Evolutionary conservation across 2,329 filamentous ascomycete species (phyloP), one percentile per base, ranked within the genome.

Genomic region (Fusarium sp.): DNA sequence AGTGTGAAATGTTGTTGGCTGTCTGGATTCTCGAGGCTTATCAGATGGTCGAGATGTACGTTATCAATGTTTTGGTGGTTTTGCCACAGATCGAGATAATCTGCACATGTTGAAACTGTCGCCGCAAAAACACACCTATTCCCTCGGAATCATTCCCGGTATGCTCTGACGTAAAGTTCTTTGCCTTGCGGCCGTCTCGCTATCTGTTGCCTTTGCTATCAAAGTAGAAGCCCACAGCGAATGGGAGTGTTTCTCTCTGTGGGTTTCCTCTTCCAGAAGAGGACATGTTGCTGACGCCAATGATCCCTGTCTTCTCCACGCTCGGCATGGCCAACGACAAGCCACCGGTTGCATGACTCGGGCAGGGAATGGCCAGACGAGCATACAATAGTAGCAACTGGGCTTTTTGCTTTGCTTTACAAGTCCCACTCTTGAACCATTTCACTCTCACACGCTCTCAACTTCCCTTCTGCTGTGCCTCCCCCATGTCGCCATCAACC

Each of bases 401-500:
- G n/a, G n/a, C n/a, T n/a, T n/a, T n/a, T n/a, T n/a, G n/a, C n/a
- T 23, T 23, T 23, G 23, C 23, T 23, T 23, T 23, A 23, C 23
- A 15, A 53, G 31, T 52, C 23, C 18, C 23, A 52, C 34, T 37
- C 18, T 3, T 23, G 23, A 23, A 23, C 31, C 31, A 53, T 34
- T 30, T 40, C 23, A 28, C 16, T 51, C 31, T 18, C 47, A 12
- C 50, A 39, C 50, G 50, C 50, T 40, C 13, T 53, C 31, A 46
- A 52, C 56, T 59, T 52, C 40, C 30, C 47, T 6, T 23, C 23
- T 40, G 10, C 34, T 16, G n/a, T 36, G 13, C 6, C 6, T 50
- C 47, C 55, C 39, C 37, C 57, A 67, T 67, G 65, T 65, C 65
- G 37, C 12, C 52, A 11, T 37, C 47, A 15, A 50, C 30, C 34